Evolutionary conservation across 2,329 filamentous ascomycete species (phyloP), one percentile per base, ranked within the genome.

Genomic region (Fusarium sarcochroum): DNA sequence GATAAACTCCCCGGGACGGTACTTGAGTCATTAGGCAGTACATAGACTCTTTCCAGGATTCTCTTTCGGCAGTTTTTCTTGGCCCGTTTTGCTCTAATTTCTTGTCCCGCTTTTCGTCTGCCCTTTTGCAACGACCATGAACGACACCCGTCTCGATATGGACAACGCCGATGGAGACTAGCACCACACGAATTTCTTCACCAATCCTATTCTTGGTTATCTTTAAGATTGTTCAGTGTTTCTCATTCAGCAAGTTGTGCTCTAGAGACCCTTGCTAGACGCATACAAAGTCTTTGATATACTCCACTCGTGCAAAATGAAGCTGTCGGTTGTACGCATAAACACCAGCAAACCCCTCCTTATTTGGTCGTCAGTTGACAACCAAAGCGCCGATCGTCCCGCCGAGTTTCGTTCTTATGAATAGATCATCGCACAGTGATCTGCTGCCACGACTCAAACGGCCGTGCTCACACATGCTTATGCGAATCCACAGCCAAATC

Each of bases 21-120:
- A 63, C 62, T 68, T 65, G 65, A 65, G 59, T 68, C 65, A 68
- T 68, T 68, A 65, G 65, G 23, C 7, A 23, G n/a, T n/a, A n/a
- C n/a, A n/a, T n/a, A n/a, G n/a, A 49, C 53, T 48, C 53, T 25
- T 49, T 62, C 53, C 41, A 65, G 40, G 34, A 64, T 49, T 40
- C 56, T 45, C 45, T 63, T 58, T 67, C 64, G 64, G 64, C 63
- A 67, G 44, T 67, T 68, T 67, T 68, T 38, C 59, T 65, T 66
- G 66, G 66, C 57, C 56, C 42, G 41, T 49, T 49, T 67, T 44
- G 49, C 49, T 67, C 62, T 53, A 69, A 69, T 69, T 58, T 67
- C 32, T 58, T 37, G 66, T 69, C 66, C 66, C 66, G 62, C 66
- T 69, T 69, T 68, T 63, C 30, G 45, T 48, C 52, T 25, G 49